Conservation (phyloP, 2,329 filamentous ascomycete species). For the Sclerotinia spermophila region DNA sequence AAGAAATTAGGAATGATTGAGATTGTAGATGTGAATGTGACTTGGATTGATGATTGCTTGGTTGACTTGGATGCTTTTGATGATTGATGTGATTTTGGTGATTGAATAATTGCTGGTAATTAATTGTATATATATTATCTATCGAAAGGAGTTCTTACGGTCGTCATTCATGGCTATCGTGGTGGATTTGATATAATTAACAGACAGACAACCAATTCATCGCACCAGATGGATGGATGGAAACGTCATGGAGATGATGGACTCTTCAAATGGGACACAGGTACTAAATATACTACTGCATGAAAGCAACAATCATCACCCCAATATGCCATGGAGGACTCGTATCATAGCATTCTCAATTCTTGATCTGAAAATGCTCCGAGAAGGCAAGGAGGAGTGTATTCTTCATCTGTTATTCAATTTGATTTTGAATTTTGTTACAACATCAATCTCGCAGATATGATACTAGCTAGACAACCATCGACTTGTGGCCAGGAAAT, state of each 20-base stretch:
- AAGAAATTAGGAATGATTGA: slow-evolving; percentile 38
- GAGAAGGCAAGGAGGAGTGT: neutral
- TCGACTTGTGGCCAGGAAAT: neutral
- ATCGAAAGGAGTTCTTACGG: too few species aligned
- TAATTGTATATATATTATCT: too few species aligned
- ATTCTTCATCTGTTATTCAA: neutral
- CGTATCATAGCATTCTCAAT: neutral
- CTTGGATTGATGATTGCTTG: too few species aligned
- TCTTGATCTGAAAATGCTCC: neutral
- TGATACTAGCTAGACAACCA: too few species aligned
- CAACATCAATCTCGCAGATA: neutral
- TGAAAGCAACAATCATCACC: neutral
- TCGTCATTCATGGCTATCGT: too few species aligned
- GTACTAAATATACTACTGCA: neutral
- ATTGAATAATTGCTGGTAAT: too few species aligned
- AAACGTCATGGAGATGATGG: too few species aligned
- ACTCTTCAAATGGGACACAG: neutral
- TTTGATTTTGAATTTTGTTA: neutral
- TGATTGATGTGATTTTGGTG: too few species aligned
- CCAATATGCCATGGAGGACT: neutral
- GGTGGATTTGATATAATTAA: neutral
- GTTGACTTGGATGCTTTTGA: too few species aligned
- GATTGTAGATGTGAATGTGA: too few species aligned
- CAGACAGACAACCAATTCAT: too few species aligned
- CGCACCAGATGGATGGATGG: too few species aligned